Evolutionary conservation across 495 filamentous ascomycete genomes (phyloP).

Genomic region (Penicillium canariense): DNA sequence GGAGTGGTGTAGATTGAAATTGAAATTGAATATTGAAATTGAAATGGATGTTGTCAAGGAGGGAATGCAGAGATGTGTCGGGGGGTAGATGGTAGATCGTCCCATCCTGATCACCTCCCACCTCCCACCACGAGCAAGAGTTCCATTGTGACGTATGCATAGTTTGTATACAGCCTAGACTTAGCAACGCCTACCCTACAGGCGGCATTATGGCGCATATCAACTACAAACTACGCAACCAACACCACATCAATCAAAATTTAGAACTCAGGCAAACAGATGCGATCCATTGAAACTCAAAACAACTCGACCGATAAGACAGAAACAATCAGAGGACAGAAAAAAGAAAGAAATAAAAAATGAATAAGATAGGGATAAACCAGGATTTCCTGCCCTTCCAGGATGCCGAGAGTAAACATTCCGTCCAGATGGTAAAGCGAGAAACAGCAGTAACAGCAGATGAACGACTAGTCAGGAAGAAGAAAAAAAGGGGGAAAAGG

Average conservation of each 20-base stretch:
- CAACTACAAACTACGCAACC: background rate
- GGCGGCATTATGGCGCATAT: background rate
- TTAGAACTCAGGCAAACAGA: slow-evolving; percentile 23
- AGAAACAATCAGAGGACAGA: slow-evolving; percentile 6
- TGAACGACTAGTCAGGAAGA: slow-evolving; percentile 6
- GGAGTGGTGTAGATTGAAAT: no score
- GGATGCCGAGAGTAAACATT: slow-evolving; percentile 30
- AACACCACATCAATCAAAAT: slow-evolving; percentile 2
- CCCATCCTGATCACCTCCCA: no score
- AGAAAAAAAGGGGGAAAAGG: slow-evolving; percentile 17
- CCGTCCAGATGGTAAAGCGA: slow-evolving; percentile 33
- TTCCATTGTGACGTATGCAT: no score
- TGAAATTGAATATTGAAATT: no score
- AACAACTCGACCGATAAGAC: slow-evolving; percentile 23
- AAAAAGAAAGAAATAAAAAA: slow-evolving; percentile 20
- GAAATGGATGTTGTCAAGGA: no score
- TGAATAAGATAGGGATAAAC: slow-evolving; percentile 30
- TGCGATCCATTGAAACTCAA: slow-evolving; percentile 31
- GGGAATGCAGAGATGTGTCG: no score
- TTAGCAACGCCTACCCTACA: no score
- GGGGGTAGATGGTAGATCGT: no score
- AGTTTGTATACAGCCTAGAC: no score
- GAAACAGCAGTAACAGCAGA: slow-evolving; percentile 14
- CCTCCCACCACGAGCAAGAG: no score
- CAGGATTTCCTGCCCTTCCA: slow-evolving; percentile 37